Evolutionary conservation across 2,329 filamentous ascomycete genomes (phyloP).

Genomic region (Pseudogymnoascus sp.): DNA sequence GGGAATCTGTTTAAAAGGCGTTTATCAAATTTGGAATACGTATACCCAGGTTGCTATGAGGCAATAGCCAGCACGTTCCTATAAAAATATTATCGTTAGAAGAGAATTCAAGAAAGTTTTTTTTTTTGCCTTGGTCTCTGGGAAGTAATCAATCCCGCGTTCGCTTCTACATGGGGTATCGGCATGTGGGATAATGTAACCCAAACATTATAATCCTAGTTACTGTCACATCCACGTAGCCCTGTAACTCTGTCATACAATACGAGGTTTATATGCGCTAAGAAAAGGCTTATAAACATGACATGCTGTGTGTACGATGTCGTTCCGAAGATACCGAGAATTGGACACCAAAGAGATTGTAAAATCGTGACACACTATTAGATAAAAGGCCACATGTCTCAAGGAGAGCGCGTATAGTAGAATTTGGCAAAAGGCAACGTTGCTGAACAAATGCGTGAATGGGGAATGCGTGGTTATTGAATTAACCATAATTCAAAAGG

Average conservation of each 20-base stretch:
- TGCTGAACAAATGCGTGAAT: background rate
- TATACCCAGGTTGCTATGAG: background rate
- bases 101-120: background rate
- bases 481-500: constrained; percentile 5
- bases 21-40: background rate
- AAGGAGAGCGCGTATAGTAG: background rate
- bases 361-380: background rate
- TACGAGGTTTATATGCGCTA: background rate
- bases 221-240: background rate
- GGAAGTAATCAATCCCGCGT: background rate
- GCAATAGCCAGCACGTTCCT: background rate
- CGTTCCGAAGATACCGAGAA: background rate
- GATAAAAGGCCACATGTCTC: constrained; percentile 1
- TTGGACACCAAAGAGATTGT: background rate
- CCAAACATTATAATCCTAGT: background rate
- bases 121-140: background rate
- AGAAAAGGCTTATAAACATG: constrained; percentile 7
- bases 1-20: background rate
- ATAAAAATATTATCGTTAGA: background rate
- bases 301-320: background rate
- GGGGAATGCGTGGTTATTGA: background rate
- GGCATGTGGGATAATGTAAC: background rate
- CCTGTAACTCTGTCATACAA: background rate
- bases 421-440: background rate
- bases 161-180: background rate